phyloP scores from a whole-genome alignment of 1,284 basidiomycete genomes.

The Schizophyllum amplum region DNA sequence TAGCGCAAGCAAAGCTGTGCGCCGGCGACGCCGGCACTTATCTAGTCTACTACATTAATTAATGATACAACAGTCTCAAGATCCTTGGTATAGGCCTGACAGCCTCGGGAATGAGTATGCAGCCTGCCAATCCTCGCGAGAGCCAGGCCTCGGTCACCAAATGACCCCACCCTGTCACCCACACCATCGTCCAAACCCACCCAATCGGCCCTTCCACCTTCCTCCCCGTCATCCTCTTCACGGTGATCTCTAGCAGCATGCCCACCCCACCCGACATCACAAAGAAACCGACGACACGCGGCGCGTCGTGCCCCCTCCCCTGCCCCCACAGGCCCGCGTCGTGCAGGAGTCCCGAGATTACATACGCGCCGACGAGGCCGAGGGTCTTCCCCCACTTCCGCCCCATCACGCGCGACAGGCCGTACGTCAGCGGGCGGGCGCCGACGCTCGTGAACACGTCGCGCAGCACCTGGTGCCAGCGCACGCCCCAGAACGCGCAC shows the following conservation, averaged over 20 bases:
- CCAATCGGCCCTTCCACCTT: background rate
- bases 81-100: background rate
- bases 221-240: background rate
- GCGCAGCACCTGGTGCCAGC: constrained; percentile 49
- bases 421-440: constrained; percentile 29
- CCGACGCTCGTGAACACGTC: constrained; percentile 35
- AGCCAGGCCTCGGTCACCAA: background rate
- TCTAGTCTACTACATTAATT: too few species aligned
- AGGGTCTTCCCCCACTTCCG: background rate
- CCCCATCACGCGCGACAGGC: constrained; percentile 29
- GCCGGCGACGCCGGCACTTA: too few species aligned
- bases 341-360: constrained; percentile 49
- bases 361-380: constrained; percentile 46
- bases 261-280: constrained; percentile 43
- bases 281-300: constrained; percentile 43
- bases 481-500: constrained; percentile 38
- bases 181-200: background rate
- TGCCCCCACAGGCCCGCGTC: constrained; percentile 50
- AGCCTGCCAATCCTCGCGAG: background rate
- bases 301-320: constrained; percentile 41
- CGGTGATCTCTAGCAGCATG: constrained; percentile 32
- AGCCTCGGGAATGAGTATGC: background rate
- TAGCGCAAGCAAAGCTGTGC: too few species aligned
- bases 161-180: background rate
- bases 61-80: too few species aligned